Base-by-base conservation (phyloP, 306 rosid genomes). In the Rubus idaeus region DNA sequence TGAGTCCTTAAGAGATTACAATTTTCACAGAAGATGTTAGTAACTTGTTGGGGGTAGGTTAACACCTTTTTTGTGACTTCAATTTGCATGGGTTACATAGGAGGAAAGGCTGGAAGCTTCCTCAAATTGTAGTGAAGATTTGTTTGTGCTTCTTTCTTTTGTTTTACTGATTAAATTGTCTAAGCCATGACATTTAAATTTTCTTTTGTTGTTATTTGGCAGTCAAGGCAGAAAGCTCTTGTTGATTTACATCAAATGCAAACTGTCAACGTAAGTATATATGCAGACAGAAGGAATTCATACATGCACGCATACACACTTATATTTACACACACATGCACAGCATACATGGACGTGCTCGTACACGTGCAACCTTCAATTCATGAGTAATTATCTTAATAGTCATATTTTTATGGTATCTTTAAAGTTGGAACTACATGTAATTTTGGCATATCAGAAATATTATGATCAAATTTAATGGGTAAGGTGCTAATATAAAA, bases 161-260 rank as follows among this genome's bases (percentile, higher is more conserved):
- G 11, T 53, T 8, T 40, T n/a, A 53, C 6, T 14, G 46, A 71
- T 72, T 71, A 10, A 11, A 18, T 71, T 71, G 35, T 40, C 18
- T 41, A 52, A 10, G 10, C 50, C 46, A n/a, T 37, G 23, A 35
- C 50, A 10, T 71, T 53, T 52, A 10, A 72, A 37, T n/a, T 10
- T 39, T 41, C 75, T 69, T 63, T 74, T 73, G 50, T 73, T 51
- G 21, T 17, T 51, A n/a, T 45, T 50, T 40, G 52, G 83, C 93
- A 93, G 97, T 91, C 98, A 6, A 93, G 98, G 91, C 95, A 91
- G 70, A 93, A 93, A 77, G 97, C 98, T 73, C 90, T 91, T 60
- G 88, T 88, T 7, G 98, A 93, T 82, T 89, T 91, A 52, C 90
- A 88, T 64, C 98, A 87, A 77, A 91, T 93, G 98, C 97, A 88